Evolutionary conservation across 148 eudicot species (phyloP), one percentile per base, ranked within the genome.

Genomic region (Camellia granthamiana): DNA sequence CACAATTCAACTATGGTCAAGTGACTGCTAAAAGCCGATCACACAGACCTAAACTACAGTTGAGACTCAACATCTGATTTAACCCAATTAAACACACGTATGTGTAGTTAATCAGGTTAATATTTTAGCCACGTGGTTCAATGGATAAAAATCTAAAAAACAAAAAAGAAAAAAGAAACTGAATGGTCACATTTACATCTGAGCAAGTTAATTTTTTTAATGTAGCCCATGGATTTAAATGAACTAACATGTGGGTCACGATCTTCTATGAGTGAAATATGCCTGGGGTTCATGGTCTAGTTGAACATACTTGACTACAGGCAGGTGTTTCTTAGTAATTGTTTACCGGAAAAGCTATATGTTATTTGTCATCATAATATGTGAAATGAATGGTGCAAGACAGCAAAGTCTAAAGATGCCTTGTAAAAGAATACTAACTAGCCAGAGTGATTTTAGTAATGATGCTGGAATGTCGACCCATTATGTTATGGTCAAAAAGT

Each of bases 231-330:
- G 38, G 38, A 30, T 30, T 30, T 30, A 30, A 30, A 30, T 30
- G 38, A 30, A 30, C 38, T 30, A 30, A 30, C 1, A 30, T 30
- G 38, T 30, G 38, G 38, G 38, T 30, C 16, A 69, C 13, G 7
- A 69, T 43, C 16, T 43, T 15, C 7, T 9, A 16, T 6, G 44
- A 12, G 21, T 44, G 54, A 69, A 69, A 16, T 69, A 69, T 69
- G 52, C 72, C 9, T 43, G 52, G 72, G 72, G 52, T 69, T 43
- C 43, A 41, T 69, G 52, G 51, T n/a, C n/a, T 69, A 69, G n/a
- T 43, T 69, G 54, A 16, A 15, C 11, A 69, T 44, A 4, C 42
- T 47, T 72, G 75, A 72, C 55, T 47, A 46, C 44, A 0, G 59
- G 75, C 42, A 51, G 56, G 47, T 71, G 58, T 72, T 44, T 72